These are phyloP conservation scores for Tulasnella sp. DNA, from an alignment of 768 basidiomycete genomes.

Conservation along the genomic window DNA sequence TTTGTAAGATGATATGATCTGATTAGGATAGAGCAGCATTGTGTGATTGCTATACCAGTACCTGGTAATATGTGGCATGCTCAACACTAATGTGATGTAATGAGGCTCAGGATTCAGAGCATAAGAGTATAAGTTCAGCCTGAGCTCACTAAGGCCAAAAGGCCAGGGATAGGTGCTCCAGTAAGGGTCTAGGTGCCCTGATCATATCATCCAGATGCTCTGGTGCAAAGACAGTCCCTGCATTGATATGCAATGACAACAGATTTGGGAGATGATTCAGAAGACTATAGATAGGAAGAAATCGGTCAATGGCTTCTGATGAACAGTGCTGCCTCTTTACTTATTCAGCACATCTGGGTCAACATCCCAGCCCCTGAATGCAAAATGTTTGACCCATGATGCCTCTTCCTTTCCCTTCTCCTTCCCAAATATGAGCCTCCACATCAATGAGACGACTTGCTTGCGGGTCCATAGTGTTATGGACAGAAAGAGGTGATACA, in stretches of 20 bases:
- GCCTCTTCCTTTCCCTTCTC: slow-evolving; percentile 12
- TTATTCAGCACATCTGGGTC: slow-evolving; percentile 69
- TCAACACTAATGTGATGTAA: slow-evolving; percentile 38
- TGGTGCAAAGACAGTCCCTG: slow-evolving; percentile 73
- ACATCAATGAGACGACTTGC: slow-evolving; percentile 48
- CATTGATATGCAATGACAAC: slow-evolving; percentile 42
- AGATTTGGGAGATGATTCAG: slow-evolving; percentile 45
- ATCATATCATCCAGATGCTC: slow-evolving; percentile 71
- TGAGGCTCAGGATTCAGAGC: slow-evolving; percentile 1
- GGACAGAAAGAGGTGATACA: slow-evolving; percentile 43
- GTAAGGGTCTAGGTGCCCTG: slow-evolving; percentile 33
- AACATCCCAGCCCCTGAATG: slow-evolving; percentile 51
- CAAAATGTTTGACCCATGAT: slow-evolving; percentile 40
- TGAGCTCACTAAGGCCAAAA: slow-evolving; percentile 72
- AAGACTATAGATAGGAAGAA: slow-evolving; percentile 25
- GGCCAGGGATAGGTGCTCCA: slow-evolving; percentile 49
- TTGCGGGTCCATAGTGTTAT: slow-evolving; percentile 40
- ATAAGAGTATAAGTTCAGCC: not conserved
- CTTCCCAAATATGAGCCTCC: slow-evolving; percentile 34
- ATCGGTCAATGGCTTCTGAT: not conserved
- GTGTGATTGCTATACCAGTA: slow-evolving; percentile 26
- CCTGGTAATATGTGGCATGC: slow-evolving; percentile 68
- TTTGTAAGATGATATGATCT: not conserved
- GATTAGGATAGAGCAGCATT: not conserved
- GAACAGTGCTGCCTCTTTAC: slow-evolving; percentile 5